Evolutionary conservation across 192 early-diverging fungal genomes (phyloP), one percentile per base, ranked within the genome.

Genomic region (Rhizophagus sp.): DNA sequence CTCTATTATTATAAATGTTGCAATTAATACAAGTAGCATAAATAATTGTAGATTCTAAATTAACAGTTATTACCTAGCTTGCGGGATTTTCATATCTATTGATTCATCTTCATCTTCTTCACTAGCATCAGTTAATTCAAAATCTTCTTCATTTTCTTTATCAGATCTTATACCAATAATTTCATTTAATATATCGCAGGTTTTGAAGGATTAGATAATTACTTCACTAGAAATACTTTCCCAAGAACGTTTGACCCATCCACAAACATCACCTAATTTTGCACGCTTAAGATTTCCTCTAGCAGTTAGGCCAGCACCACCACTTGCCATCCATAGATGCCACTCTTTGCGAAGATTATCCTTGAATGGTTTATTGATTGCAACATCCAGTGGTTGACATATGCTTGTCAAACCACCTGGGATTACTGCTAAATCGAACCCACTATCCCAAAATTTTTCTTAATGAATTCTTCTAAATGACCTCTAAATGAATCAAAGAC

Each of bases 331-430:
- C 62, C 30, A 75, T 36, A 8, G 12, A 75, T 75, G 57, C 74
- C 61, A 62, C 4, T 63, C n/a, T 39, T 75, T 63, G 19, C 61
- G 30, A 39, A 75, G 61, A 6, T 75, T 62, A 62, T 75, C 13
- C n/a, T n/a, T n/a, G n/a, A n/a, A n/a, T n/a, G n/a, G n/a, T n/a
- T n/a, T n/a, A n/a, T n/a, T n/a, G n/a, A 62, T 75, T 12, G 11
- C 3, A 63, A 62, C 57, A 36, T 62, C 57, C 33, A 75, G 30
- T 22, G 61, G 74, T 33, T 75, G 74, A 33, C 74, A 75, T 36
- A 63, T 75, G 17, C 74, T 75, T 34, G 74, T 75, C 24, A 62
- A 36, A 12, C 74, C 74, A n/a, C 61, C 57, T n/a, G 74, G 74
- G 39, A 75, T 75, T 34, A 73, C 47, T n/a, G 71, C 71, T n/a